Percentiles rank a stretch among this genome's conserved stretches.
Evolutionary conservation across 2,329 filamentous ascomycete species (phyloP).

Genomic region (Ophiostoma angusticollis): DNA sequence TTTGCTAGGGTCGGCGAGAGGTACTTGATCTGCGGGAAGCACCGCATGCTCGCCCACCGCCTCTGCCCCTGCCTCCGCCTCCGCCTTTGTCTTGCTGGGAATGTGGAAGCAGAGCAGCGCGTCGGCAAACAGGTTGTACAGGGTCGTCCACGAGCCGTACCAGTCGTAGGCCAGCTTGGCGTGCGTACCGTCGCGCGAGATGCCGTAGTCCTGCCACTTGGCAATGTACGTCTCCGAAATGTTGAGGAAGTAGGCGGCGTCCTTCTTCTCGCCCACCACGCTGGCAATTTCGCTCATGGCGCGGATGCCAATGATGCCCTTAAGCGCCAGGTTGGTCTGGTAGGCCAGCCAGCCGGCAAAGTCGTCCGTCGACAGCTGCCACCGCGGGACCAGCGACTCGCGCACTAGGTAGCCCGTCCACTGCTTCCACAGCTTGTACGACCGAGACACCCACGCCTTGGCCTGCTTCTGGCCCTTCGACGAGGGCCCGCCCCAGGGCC

Average conservation of each 20-base stretch:
- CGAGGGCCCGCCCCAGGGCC: conserved; percentile 38
- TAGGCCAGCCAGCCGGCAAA: conserved; percentile 64
- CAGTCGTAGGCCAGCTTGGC: conserved; percentile 64
- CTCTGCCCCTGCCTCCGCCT: background rate
- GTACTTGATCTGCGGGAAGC: no score
- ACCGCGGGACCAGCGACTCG: conserved; percentile 54
- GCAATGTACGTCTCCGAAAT: conserved; percentile 54
- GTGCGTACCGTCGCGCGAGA: conserved; percentile 54
- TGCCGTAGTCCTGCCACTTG: conserved; percentile 56
- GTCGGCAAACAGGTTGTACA: conserved; percentile 65
- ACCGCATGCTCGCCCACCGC: no score
- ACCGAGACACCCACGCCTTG: conserved; percentile 30
- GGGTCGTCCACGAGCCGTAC: conserved; percentile 65
- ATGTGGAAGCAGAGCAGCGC: conserved; percentile 24
- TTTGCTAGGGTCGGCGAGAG: conserved; percentile 13
- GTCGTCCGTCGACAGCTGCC: conserved; percentile 66
- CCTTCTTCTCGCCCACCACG: conserved; percentile 42
- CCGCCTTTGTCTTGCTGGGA: background rate
- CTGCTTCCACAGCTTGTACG: conserved; percentile 59
- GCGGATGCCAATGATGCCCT: conserved; percentile 66
- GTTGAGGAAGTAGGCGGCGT: conserved; percentile 47
- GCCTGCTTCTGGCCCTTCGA: conserved; percentile 31
- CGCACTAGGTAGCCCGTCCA: conserved; percentile 65
- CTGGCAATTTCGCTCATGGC: conserved; percentile 60
- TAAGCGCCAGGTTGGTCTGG: conserved; percentile 63